These are phyloP conservation scores for Serendipita sp. DNA, from an alignment of 768 basidiomycete genomes.

Conservation along the genomic window DNA sequence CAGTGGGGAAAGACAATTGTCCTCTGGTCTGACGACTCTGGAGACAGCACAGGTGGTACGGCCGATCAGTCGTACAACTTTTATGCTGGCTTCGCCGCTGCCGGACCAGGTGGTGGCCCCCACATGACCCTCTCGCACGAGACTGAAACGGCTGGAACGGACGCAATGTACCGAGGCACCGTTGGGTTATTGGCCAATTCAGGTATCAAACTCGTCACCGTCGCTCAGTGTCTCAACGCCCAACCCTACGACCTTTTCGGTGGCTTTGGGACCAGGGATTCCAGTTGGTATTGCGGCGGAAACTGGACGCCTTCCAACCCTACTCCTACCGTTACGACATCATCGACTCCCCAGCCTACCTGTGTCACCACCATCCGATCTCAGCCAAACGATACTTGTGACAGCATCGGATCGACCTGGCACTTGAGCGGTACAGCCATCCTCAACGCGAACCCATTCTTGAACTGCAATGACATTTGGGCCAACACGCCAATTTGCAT, in stretches of 20 bases:
- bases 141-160: neutral
- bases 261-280: neutral
- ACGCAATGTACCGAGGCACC: neutral
- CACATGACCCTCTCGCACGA: conserved; percentile 4
- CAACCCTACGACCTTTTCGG: neutral
- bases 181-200: neutral
- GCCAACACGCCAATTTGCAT: neutral
- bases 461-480: neutral
- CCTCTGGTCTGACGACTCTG: conserved; percentile 5
- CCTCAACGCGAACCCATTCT: neutral
- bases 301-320: neutral
- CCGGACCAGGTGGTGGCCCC: neutral
- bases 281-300: conserved; percentile 1
- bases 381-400: neutral
- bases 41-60: neutral
- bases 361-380: neutral
- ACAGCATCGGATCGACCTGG: neutral
- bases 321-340: neutral
- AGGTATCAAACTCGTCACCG: neutral
- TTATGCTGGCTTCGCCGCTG: neutral
- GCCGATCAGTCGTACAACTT: neutral
- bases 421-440: neutral
- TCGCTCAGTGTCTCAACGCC: neutral
- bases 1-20: neutral
- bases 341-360: neutral